phyloP scores from a whole-genome alignment of 2,329 filamentous ascomycete genomes.

The Colletotrichum shisoi region DNA sequence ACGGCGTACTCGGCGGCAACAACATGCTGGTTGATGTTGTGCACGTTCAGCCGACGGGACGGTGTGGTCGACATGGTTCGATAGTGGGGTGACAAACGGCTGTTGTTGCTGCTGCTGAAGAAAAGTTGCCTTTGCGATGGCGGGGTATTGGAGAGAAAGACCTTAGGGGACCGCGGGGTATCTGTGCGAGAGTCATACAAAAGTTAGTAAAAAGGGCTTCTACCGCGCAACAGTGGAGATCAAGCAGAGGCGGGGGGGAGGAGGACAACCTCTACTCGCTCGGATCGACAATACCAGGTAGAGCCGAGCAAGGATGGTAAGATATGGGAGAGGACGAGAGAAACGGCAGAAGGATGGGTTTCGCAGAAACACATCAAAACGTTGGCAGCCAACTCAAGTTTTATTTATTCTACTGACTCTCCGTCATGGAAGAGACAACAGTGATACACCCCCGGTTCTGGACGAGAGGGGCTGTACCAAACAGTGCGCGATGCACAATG shows the following conservation, averaged over 20 bases:
- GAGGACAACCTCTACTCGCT: conserved; percentile 15
- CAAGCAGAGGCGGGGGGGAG: neutral
- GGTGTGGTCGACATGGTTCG: conserved; percentile 51
- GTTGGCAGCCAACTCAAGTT: conserved; percentile 20
- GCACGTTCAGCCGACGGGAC: conserved; percentile 67
- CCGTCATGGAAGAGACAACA: conserved; percentile 17
- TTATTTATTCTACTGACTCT: conserved; percentile 26
- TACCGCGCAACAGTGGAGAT: conserved; percentile 35
- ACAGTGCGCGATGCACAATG: conserved; percentile 14
- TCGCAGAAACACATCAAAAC: conserved; percentile 7
- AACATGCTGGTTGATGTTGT: conserved; percentile 93
- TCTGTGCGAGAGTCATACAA: conserved; percentile 39
- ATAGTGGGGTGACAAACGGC: conserved; percentile 38
- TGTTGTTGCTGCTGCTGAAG: conserved; percentile 36
- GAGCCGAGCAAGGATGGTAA: conserved; percentile 17
- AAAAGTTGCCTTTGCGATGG: conserved; percentile 38
- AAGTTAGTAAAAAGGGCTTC: conserved; percentile 37
- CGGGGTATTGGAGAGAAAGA: conserved; percentile 36
- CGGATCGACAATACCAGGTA: conserved; percentile 3
- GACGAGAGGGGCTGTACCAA: conserved; percentile 15
- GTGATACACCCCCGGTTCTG: conserved; percentile 7
- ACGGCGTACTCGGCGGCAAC: conserved; percentile 93
- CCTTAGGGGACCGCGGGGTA: conserved; percentile 39
- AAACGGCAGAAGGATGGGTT: neutral
- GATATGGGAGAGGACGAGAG: neutral